Percentiles rank a stretch among this genome's conserved stretches.
phyloP scores from a whole-genome alignment of 2,329 filamentous ascomycete species.

The Paraphaeosphaeria sporulosa region DNA sequence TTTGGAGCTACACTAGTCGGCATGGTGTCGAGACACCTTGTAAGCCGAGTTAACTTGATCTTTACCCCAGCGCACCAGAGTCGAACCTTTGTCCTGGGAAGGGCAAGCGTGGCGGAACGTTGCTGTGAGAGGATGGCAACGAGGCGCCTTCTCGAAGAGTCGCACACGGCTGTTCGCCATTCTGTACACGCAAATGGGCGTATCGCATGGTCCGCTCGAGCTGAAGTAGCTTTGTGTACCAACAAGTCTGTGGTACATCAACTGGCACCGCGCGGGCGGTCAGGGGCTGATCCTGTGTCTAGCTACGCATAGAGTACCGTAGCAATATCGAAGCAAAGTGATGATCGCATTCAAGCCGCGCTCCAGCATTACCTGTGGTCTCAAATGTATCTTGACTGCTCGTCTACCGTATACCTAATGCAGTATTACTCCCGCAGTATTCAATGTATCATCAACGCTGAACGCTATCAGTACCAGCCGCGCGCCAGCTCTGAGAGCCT shows the following conservation, averaged over 20 bases:
- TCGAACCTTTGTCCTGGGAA: not conserved
- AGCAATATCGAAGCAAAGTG: not conserved
- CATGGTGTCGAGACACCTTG: not conserved
- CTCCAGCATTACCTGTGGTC: not conserved
- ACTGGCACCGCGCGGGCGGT: not conserved
- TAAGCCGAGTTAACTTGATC: not conserved
- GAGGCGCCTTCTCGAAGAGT: slow-evolving; percentile 5
- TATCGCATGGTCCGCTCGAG: not conserved
- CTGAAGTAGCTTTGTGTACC: not conserved
- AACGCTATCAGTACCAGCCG: not conserved
- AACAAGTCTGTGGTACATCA: not conserved
- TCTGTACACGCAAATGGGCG: not conserved
- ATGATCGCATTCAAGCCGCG: not conserved
- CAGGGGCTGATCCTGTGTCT: not conserved
- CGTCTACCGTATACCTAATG: not conserved
- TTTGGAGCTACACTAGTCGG: not conserved
- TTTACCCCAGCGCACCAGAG: not conserved
- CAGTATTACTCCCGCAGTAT: not conserved
- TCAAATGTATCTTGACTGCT: not conserved
- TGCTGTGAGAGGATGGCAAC: slow-evolving; percentile 5
- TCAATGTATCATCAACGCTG: not conserved
- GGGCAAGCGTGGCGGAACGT: slow-evolving; percentile 7
- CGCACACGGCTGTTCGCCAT: not conserved
- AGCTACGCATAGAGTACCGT: not conserved
- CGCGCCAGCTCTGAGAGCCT: not conserved